Evolutionary conservation across 768 basidiomycete genomes (phyloP).

Genomic region (Lentinula guzmanii): DNA sequence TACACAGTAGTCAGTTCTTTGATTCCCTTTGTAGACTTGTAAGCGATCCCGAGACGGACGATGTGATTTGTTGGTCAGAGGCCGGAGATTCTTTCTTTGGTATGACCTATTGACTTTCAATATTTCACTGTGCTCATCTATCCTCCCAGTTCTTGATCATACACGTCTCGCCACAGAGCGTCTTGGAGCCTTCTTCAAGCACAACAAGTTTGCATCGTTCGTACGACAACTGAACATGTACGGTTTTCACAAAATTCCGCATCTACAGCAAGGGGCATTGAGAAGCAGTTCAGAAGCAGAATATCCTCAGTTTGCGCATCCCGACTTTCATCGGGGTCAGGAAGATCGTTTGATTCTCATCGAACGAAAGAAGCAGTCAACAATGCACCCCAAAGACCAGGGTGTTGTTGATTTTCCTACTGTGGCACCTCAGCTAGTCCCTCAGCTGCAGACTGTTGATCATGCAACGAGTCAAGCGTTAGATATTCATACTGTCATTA

Average conservation of each 20-base stretch:
- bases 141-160: constrained; percentile 72
- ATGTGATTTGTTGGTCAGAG: constrained; percentile 89
- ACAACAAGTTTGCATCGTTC: constrained; percentile 90
- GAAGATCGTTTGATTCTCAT: constrained; percentile 86
- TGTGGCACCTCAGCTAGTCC: constrained; percentile 18
- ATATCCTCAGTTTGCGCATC: constrained; percentile 89
- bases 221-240: constrained; percentile 96
- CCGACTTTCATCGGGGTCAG: constrained; percentile 83
- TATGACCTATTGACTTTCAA: constrained; percentile 18
- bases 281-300: constrained; percentile 74
- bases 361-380: constrained; percentile 73
- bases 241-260: constrained; percentile 92
- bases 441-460: constrained; percentile 10
- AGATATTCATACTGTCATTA: constrained; percentile 75
- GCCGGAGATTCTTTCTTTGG: constrained; percentile 91
- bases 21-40: constrained; percentile 64
- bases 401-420: constrained; percentile 16
- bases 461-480: constrained; percentile 46
- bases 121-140: neutral
- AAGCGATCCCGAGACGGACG: constrained; percentile 74
- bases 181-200: constrained; percentile 95
- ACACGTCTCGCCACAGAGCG: constrained; percentile 87
- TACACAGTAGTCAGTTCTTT: constrained; percentile 11
- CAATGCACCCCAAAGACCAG: constrained; percentile 29
- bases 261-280: constrained; percentile 91